These are phyloP conservation scores for Musa acuminata DNA, from an alignment of 176 grass and related monocot species.

Conservation along the genomic window DNA sequence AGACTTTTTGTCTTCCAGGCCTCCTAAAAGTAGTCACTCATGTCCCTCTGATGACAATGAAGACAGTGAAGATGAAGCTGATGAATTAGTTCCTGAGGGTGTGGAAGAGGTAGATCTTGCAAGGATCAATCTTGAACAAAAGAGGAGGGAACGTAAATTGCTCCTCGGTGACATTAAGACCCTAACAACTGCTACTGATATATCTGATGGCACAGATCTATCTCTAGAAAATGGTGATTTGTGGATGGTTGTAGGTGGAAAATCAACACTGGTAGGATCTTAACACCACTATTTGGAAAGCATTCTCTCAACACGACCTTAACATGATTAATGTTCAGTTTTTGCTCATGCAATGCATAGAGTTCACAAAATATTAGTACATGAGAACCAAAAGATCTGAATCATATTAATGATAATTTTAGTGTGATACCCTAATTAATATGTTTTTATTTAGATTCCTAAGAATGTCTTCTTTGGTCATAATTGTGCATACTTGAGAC, in stretches of 20 bases:
- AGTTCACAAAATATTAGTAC: background rate
- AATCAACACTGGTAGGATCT: conserved; percentile 55
- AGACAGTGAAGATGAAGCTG: conserved; percentile 55
- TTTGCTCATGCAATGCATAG: background rate
- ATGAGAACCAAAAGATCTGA: background rate
- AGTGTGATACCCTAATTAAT: background rate
- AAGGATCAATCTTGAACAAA: conserved; percentile 72
- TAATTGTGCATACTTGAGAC: background rate
- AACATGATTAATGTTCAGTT: background rate
- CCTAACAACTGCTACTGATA: conserved; percentile 34
- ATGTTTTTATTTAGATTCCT: background rate
- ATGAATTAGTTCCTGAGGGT: conserved; percentile 81
- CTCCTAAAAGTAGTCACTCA: conserved; percentile 40
- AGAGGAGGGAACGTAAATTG: conserved; percentile 64
- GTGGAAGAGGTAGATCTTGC: conserved; percentile 89
- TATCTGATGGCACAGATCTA: conserved; percentile 34
- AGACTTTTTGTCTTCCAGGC: conserved; percentile 36
- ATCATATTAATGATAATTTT: background rate
- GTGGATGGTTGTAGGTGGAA: conserved; percentile 59
- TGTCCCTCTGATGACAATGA: conserved; percentile 70
- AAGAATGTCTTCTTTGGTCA: background rate
- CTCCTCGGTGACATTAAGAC: conserved; percentile 79
- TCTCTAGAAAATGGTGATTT: conserved; percentile 47
- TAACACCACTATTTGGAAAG: background rate
- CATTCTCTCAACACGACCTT: background rate